Percentiles rank a stretch among this genome's conserved stretches.
These are phyloP conservation scores for Solanum chaucha DNA, from an alignment of 257 asterid genomes.

Conservation along the genomic window DNA sequence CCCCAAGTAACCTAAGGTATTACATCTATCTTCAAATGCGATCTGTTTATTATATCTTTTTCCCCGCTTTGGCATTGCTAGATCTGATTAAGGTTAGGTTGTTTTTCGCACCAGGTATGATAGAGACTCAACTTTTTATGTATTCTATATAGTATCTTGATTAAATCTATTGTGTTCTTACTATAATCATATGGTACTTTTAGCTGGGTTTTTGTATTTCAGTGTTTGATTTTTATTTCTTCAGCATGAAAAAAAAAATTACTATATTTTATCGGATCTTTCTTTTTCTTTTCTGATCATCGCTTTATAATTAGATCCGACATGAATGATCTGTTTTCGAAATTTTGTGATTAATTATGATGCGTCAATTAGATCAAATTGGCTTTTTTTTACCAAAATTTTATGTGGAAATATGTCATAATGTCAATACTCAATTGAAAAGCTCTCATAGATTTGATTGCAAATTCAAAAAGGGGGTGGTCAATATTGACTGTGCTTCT, in stretches of 20 bases:
- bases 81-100: slow-evolving; percentile 32
- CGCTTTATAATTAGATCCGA: background rate
- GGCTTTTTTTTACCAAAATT: background rate
- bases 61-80: slow-evolving; percentile 13
- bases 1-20: slow-evolving; percentile 63
- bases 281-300: background rate
- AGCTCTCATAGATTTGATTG: background rate
- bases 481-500: background rate
- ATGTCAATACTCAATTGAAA: background rate
- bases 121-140: background rate
- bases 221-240: background rate
- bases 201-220: background rate
- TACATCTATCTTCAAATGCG: slow-evolving; percentile 8
- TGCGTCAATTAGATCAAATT: background rate
- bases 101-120: slow-evolving; percentile 28
- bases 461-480: background rate
- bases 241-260: background rate
- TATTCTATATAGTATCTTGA: background rate
- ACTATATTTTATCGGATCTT: background rate
- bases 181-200: background rate
- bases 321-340: background rate
- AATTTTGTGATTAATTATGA: background rate
- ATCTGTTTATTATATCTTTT: background rate
- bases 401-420: background rate
- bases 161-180: background rate